Evolutionary conservation across 306 rosid genomes (phyloP).

Genomic region (Heteromeles arbutifolia): DNA sequence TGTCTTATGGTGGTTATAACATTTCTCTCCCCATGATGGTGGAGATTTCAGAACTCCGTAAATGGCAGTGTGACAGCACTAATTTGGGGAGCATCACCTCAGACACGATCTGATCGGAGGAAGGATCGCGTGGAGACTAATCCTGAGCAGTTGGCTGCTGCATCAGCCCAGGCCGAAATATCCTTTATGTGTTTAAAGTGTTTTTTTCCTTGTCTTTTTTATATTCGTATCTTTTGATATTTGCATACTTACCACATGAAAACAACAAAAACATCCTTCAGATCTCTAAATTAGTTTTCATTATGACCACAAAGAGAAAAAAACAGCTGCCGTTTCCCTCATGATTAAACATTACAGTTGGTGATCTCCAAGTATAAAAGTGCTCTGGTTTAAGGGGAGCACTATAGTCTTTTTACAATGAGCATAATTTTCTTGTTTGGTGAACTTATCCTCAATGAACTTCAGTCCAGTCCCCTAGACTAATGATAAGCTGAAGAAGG

Average conservation of each 20-base stretch:
- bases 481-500: background rate
- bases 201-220: background rate
- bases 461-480: background rate
- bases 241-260: background rate
- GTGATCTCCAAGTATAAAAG: background rate
- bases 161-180: slow-evolving; percentile 92
- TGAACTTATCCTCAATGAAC: background rate
- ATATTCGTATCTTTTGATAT: background rate
- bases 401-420: background rate
- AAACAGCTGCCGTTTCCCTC: background rate
- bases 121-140: slow-evolving; percentile 97
- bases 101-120: slow-evolving; percentile 82
- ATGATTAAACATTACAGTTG: background rate
- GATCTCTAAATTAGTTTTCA: background rate
- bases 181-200: slow-evolving; percentile 38
- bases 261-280: background rate
- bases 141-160: slow-evolving; percentile 96
- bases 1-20: background rate
- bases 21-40: slow-evolving; percentile 2
- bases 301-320: background rate
- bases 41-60: slow-evolving; percentile 51
- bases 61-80: slow-evolving; percentile 76
- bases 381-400: background rate
- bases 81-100: slow-evolving; percentile 99
- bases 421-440: background rate